Evolutionary conservation across 345 rosid genomes (phyloP), one percentile per base, ranked within the genome.

Genomic region (Melaleuca quinquenervia): DNA sequence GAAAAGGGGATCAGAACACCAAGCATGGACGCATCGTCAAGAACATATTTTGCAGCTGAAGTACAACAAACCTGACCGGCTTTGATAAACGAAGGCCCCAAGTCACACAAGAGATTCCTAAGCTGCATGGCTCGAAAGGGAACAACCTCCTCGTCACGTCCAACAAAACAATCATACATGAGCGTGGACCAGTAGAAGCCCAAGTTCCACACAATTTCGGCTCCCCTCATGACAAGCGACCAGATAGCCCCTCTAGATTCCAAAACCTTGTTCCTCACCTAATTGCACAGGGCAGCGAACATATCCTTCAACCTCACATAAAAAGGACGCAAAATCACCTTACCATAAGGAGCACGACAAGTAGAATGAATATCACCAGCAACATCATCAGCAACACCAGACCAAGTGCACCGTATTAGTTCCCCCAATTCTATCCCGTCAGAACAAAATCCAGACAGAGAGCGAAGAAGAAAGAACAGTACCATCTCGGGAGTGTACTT

Each of bases 71-170:
- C 98, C 96, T 97, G 99, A 26, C 99, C 99, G 24, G 97, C 99
- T 92, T 97, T 97, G 89, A 97, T 96, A 89, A 97, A 96, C 9
- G 99, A 97, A 89, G 99, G 96, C 82, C 99, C 99, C 87, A 97
- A 91, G 91, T 97, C 91, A 84, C 99, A 97, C 93, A 97, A 86
- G 32, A 97, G 93, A 91, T 96, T 95, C 87, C 99, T 93, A 82
- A 97, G 98, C 92, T 97, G 99, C 49, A 96, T 91, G 86, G 99
- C 99, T 86, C 98, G 98, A 82, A 88, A 92, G 0, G 98, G 95
- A 85, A 97, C 99, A 21, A 97, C 98, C 88, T 95, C 98, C 86
- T 95, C 89, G 50, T 97, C 99, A 87, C 98, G 94, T 83, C 99
- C 99, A 74, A 96, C 95, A 62, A 95, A 87, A 87, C 84, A 97